These are phyloP conservation scores for Suillus tomentosus DNA, from an alignment of 768 basidiomycete species.

Conservation along the genomic window DNA sequence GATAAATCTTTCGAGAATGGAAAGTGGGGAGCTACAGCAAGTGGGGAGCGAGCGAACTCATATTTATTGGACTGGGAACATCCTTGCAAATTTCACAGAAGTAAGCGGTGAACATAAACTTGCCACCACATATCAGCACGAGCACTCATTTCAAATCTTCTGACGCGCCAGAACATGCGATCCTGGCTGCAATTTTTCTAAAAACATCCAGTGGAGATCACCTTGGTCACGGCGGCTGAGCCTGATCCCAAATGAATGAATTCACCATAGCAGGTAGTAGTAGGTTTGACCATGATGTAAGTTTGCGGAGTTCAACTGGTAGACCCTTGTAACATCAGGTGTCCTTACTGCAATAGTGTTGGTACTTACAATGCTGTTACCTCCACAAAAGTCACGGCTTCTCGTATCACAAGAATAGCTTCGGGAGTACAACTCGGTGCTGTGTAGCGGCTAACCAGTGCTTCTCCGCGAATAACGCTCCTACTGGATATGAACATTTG, in stretches of 20 bases:
- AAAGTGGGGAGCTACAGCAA: not conserved
- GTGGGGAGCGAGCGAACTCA: not conserved
- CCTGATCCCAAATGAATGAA: not conserved
- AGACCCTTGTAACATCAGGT: not conserved
- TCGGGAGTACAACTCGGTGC: not conserved
- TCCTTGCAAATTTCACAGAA: not conserved
- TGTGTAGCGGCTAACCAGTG: not conserved
- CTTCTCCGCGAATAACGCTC: not conserved
- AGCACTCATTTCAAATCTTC: not conserved
- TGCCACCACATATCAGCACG: not conserved
- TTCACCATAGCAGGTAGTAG: not conserved
- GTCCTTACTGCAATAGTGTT: not conserved
- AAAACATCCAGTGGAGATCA: not conserved
- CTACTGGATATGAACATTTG: no score
- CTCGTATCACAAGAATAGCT: not conserved
- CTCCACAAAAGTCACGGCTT: not conserved
- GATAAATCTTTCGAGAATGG: not conserved
- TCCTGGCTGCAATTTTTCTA: not conserved
- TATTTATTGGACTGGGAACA: not conserved
- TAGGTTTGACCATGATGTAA: not conserved
- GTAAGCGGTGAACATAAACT: not conserved
- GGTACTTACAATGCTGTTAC: not conserved
- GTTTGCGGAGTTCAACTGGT: not conserved
- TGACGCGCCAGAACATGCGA: not conserved
- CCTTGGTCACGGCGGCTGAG: not conserved